Conservation (phyloP, 306 rosid species). For the Casuarina cunninghamiana region DNA sequence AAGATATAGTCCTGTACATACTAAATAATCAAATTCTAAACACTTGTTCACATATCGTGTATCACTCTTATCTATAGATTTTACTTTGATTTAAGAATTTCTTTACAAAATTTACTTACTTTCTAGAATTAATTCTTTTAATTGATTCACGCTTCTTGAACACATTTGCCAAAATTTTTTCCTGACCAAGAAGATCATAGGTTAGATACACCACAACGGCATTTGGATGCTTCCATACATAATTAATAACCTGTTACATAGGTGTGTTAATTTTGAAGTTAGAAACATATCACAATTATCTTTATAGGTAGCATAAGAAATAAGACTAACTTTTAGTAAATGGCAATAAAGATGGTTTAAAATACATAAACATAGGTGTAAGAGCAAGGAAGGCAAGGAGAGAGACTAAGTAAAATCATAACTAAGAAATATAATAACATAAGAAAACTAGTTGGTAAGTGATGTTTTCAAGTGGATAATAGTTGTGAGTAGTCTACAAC, state of each 20-base stretch:
- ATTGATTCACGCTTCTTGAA: slow-evolving; percentile 60
- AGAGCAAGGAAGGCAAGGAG: background rate
- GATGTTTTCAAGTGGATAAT: too few relatives aligned
- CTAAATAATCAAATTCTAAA: too few relatives aligned
- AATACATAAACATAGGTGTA: too few relatives aligned
- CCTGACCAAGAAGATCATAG: slow-evolving; percentile 78
- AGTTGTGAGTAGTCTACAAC: too few relatives aligned
- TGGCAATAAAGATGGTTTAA: background rate
- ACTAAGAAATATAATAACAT: background rate
- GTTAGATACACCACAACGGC: slow-evolving; percentile 54
- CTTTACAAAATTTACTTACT: too few relatives aligned
- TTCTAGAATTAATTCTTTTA: too few relatives aligned
- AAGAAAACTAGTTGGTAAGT: background rate
- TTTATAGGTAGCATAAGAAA: slow-evolving; percentile 15
- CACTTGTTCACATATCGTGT: too few relatives aligned
- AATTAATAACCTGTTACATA: slow-evolving; percentile 58
- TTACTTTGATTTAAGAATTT: too few relatives aligned
- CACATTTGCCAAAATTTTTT: slow-evolving; percentile 62
- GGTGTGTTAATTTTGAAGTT: slow-evolving; percentile 11
- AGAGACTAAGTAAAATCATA: background rate
- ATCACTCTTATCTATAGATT: too few relatives aligned
- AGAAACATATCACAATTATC: slow-evolving; percentile 20
- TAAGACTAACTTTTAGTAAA: background rate
- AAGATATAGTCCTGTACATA: too few relatives aligned
- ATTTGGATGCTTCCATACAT: slow-evolving; percentile 85